Percentiles rank a stretch among this genome's conserved stretches.
Conservation (phyloP, 345 rosid genomes). For the Salix suchowensis region DNA sequence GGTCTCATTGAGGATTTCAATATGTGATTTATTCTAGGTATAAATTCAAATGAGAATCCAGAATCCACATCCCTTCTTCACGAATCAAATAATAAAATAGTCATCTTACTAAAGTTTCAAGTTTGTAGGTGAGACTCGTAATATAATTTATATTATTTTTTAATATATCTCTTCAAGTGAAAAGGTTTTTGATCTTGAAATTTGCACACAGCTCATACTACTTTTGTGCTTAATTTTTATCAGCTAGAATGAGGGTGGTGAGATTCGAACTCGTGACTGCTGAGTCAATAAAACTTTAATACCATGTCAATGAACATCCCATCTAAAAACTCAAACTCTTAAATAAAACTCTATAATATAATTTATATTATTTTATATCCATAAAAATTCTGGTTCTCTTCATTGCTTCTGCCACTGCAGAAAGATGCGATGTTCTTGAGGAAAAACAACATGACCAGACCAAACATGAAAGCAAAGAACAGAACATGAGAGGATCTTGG, state of each 20-base stretch:
- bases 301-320: rapidly evolving
- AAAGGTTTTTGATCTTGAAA: too few relatives aligned
- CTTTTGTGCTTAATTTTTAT: too few relatives aligned
- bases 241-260: too few relatives aligned
- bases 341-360: rapidly evolving
- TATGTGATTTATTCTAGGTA: background rate
- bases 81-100: background rate
- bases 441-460: background rate
- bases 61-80: background rate
- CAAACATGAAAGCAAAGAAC: background rate
- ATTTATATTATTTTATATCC: too few relatives aligned
- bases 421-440: too few relatives aligned
- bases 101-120: too few relatives aligned
- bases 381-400: too few relatives aligned
- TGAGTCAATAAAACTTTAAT: rapidly evolving
- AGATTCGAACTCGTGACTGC: too few relatives aligned
- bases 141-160: too few relatives aligned
- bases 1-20: background rate
- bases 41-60: too few relatives aligned
- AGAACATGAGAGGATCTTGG: background rate
- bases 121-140: rapidly evolving
- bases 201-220: rapidly evolving
- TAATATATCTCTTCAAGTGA: rapidly evolving
- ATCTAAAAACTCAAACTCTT: rapidly evolving
- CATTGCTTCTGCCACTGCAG: too few relatives aligned